Base-by-base conservation (phyloP, 2,329 filamentous ascomycete genomes). In the Fusarium xyrophilum region DNA sequence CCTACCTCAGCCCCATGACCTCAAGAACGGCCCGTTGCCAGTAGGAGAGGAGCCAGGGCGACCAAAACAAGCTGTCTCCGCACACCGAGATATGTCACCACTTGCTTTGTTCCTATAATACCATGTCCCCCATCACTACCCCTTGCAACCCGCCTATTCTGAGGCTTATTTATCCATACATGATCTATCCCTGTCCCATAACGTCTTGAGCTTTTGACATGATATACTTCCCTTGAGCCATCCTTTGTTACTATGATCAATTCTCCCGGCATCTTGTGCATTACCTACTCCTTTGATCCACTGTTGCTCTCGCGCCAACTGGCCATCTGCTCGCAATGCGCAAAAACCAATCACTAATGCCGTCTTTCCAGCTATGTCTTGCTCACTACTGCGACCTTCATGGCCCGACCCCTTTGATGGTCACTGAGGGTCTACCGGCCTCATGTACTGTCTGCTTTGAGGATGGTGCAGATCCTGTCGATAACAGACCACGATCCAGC, bases 371-470 rank as follows among this genome's bases (percentile, higher is more conserved):
- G 88, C 80, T 91, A 75, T 90, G 88, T 76, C 83, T 91, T 72
- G 89, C 89, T 73, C 88, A 91, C 77, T 91, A 90, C 76, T 91
- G 89, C 82, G 89, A 91, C 77, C 83, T 87, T 67, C 89, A 91
- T 79, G 89, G 89, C 66, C 89, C 89, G 50, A 91, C 88, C 47
- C 88, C 88, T 51, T 78, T 91, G 61, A 89, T 91, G 86, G 88
- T 90, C 73, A 91, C 89, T 36, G 88, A 91, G 76, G 88, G 88
- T 50, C 79, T 89, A 17, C 86, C 87, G 4, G 85, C 87, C 15
- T 82, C 85, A 48, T 91, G 89, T 74, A 81, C 81, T 60, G 81
- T 83, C 71, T 91, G 89, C 75, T 86, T 83, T 73, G 85, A 89
- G 35, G 76, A 79, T 42, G 73, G 67, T 39, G 62, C 72, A 57